Base-by-base conservation (phyloP, 805 yeast genomes). In the Zygosaccharomyces lentus region DNA sequence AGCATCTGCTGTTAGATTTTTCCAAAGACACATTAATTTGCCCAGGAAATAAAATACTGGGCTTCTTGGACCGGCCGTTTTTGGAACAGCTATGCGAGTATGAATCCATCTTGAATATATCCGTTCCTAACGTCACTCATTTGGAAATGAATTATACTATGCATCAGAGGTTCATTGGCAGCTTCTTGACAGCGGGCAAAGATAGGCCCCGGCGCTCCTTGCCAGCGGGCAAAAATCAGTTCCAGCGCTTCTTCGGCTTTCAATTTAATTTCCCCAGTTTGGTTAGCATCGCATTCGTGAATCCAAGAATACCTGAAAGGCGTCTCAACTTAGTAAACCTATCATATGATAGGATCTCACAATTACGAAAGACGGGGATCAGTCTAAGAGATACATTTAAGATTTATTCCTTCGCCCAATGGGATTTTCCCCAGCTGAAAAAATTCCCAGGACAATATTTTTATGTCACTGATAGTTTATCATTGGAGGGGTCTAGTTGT, bases 361-460 rank as follows among this genome's bases (percentile, higher is more conserved):
- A 35, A 51, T 52, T 34, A 52, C 56, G 16, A 47, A 43, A 24
- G 30, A 31, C 6, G 40, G 27, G 37, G n/a, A 47, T 52, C 12
- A 43, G 50, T 8, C 38, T 59, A 21, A 48, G 45, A 34, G 32
- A 41, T 16, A 41, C 53, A 12, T 60, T 60, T 38, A 39, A 49
- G 23, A 25, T 62, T 9, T 61, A 62, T 39, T 60, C 64, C 2
- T 51, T 59, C 21, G 42, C 50, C n/a, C 56, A 58, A 41, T 60
- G 65, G 64, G 10, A 37, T 7, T 34, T 60, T 31, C 61, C 59
- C 9, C 45, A 45, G 12, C 38, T 60, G 1, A 41, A 29, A 16
- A 21, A 34, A 24, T 60, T 59, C 40, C 41, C 59, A 10, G 66
- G 65, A 3, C 63, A 62, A 40, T 41, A 55, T 7, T 56, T 60